phyloP scores from a whole-genome alignment of 2,329 filamentous ascomycete species.

The Cercospora sojina region DNA sequence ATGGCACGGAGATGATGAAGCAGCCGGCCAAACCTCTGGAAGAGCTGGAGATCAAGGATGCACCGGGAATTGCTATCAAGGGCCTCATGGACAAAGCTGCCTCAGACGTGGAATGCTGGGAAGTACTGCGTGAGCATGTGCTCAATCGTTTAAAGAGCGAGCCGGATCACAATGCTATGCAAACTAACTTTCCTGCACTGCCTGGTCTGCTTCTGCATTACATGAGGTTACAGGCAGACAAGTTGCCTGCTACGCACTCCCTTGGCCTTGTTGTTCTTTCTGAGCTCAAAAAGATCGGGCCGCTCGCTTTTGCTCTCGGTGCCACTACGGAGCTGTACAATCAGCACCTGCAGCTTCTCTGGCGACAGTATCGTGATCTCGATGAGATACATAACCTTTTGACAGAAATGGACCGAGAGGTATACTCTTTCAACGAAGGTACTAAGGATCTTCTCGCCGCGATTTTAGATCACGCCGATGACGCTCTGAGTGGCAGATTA shows the following conservation, averaged over 20 bases:
- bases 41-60: conserved; percentile 16
- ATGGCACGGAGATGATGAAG: not conserved
- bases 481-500: conserved; percentile 29
- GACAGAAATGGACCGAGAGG: conserved; percentile 64
- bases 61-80: conserved; percentile 48
- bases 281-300: conserved; percentile 64
- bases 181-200: conserved; percentile 13
- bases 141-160: conserved; percentile 48
- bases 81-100: conserved; percentile 54
- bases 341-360: conserved; percentile 61
- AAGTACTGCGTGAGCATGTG: conserved; percentile 64
- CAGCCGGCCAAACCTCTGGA: not conserved
- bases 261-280: conserved; percentile 64
- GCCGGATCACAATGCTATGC: not conserved
- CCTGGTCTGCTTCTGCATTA: conserved; percentile 27
- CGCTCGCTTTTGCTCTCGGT: conserved; percentile 69
- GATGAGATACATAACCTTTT: conserved; percentile 56
- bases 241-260: conserved; percentile 59
- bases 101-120: conserved; percentile 66
- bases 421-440: conserved; percentile 56
- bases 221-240: conserved; percentile 42
- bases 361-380: conserved; percentile 61
- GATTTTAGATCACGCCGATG: conserved; percentile 36
- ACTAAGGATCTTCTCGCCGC: conserved; percentile 45
- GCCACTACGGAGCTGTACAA: conserved; percentile 70